A percentile compares a stretch with the other conserved stretches of the same genome.
Evolutionary conservation across 2,329 filamentous ascomycete genomes (phyloP).

Genomic region (Knoxdaviesia proteae): DNA sequence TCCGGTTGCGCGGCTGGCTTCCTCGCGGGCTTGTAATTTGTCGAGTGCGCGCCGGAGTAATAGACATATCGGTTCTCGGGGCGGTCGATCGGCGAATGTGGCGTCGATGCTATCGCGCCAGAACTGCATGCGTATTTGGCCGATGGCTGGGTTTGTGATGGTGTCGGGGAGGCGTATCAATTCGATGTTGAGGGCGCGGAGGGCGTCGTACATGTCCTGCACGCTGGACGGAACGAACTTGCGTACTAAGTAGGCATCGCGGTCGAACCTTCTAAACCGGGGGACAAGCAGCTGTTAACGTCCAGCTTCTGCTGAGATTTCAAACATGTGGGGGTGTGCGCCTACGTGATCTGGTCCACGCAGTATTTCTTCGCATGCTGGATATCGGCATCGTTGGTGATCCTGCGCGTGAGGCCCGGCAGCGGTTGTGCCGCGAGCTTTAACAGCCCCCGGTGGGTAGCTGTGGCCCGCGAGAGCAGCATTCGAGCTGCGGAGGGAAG

Average conservation of each 20-base stretch:
- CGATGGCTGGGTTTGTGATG: conserved; percentile 72
- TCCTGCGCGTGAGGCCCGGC: background rate
- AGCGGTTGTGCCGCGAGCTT: no score
- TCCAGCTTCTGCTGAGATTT: no score
- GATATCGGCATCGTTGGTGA: conserved; percentile 26
- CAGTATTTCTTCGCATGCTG: conserved; percentile 33
- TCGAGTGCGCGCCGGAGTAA: conserved; percentile 55
- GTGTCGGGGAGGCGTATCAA: conserved; percentile 76
- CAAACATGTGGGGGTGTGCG: background rate
- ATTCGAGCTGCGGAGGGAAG: no score
- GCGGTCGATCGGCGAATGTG: conserved; percentile 57
- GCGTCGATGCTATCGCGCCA: conserved; percentile 73
- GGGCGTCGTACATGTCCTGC: conserved; percentile 68
- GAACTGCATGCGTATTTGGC: conserved; percentile 79
- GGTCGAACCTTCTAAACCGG: conserved; percentile 27
- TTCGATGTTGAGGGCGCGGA: conserved; percentile 85
- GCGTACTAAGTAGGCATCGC: conserved; percentile 68
- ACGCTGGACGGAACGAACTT: conserved; percentile 61
- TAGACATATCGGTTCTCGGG: conserved; percentile 78
- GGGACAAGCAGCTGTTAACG: no score
- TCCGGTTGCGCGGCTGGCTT: conserved; percentile 9
- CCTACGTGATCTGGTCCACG: conserved; percentile 28
- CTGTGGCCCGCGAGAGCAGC: no score
- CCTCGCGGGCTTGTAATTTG: conserved; percentile 28
- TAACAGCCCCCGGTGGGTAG: no score